Base-by-base conservation (phyloP, 208 protist species). In the Leptomonas pyrrhocoris region DNA sequence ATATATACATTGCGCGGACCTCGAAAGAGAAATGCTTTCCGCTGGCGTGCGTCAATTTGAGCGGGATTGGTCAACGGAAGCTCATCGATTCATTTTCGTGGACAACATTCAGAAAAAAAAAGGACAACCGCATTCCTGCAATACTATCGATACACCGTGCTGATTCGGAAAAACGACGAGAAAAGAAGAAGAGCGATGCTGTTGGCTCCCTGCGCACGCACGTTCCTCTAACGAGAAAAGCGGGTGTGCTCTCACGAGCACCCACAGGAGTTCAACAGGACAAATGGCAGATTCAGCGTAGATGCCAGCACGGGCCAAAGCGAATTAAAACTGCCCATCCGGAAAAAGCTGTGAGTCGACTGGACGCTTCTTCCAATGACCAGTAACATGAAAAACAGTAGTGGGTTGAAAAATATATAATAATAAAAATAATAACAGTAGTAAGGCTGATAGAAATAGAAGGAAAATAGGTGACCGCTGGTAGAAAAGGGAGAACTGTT, bases 401-500 rank as follows among this genome's bases (percentile, higher is more conserved):
- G 18, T 23, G 48, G 23, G 2, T 42, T 21, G 42, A 55, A 31
- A 31, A 55, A 31, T n/a, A 62, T 34, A 28, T 48, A n/a, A n/a
- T n/a, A 53, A 19, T 55, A 48, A 30, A 21, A 36, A 36, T 16
- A 51, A 59, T 36, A 62, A 49, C 12, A 31, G 19, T 27, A 16
- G 40, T 3, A 31, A 8, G n/a, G 16, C 11, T 18, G 46, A 51
- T 9, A 51, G 27, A 38, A 40, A 9, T 12, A 18, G 21, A 62
- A 48, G 45, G 34, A 62, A 48, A 19, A 62, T 30, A 48, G 48
- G 34, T 30, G 36, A 62, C 25, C 5, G 42, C 21, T 2, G 18
- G 34, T 6, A 6, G 46, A 45, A 67, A 58, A 63, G 28, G 62
- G 62, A 63, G 63, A 57, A n/a, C 4, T 18, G 40, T n/a, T 2